Percentiles rank a stretch among this genome's conserved stretches.
Evolutionary conservation across 2,329 filamentous ascomycete species (phyloP).

Genomic region (Aspergillus persii): DNA sequence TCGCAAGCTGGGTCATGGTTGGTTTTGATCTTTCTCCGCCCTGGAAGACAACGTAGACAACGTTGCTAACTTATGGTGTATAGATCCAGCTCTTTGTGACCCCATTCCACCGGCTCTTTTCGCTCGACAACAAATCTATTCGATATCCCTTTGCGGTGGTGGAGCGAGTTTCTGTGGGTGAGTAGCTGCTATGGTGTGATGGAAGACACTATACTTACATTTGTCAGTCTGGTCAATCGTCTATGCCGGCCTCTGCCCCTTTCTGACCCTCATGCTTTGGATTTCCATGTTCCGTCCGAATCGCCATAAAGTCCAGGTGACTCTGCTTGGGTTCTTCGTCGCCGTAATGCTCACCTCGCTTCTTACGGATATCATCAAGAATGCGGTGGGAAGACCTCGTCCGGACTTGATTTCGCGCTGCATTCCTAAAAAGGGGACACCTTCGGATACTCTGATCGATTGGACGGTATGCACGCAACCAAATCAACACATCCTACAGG

Average conservation of each 20-base stretch:
- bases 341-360: conserved; percentile 74
- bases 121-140: conserved; percentile 77
- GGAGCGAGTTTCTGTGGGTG: conserved; percentile 78
- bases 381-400: conserved; percentile 75
- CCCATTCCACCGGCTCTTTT: conserved; percentile 95
- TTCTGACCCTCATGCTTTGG: conserved; percentile 65
- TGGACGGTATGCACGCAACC: conserved; percentile 50
- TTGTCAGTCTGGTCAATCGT: conserved; percentile 64
- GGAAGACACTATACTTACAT: background rate
- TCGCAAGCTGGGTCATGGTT: conserved; percentile 56
- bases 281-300: conserved; percentile 62
- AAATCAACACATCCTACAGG: conserved; percentile 56
- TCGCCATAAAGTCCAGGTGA: conserved; percentile 79
- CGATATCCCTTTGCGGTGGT: conserved; percentile 81
- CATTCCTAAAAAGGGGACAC: conserved; percentile 62
- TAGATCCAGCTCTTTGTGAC: conserved; percentile 68
- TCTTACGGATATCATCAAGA: conserved; percentile 89
- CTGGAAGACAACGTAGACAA: background rate
- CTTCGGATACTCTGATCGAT: conserved; percentile 53
- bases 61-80: background rate
- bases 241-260: conserved; percentile 72
- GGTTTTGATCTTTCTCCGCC: conserved; percentile 9
- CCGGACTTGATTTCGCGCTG: conserved; percentile 89
- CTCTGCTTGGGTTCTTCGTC: conserved; percentile 76
- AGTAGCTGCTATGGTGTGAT: conserved; percentile 24